These are phyloP conservation scores for Capsicum pubescens DNA, from an alignment of 257 asterid species.

Conservation along the genomic window DNA sequence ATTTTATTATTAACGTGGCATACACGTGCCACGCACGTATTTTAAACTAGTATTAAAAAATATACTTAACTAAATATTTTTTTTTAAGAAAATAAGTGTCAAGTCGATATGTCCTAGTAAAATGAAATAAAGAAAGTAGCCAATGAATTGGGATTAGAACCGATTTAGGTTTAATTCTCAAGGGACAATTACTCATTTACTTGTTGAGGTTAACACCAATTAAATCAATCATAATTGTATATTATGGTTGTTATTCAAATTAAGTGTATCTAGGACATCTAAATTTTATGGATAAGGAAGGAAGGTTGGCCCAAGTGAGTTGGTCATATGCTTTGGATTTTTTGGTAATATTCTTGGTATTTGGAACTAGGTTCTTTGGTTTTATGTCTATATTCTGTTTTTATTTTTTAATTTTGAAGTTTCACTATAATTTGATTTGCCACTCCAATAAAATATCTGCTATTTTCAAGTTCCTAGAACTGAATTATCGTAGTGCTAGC, in stretches of 20 bases:
- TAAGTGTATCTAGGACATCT: neutral
- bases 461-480: neutral
- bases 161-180: too few relatives aligned
- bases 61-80: too few relatives aligned
- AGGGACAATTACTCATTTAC: too few relatives aligned
- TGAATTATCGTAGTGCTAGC: neutral
- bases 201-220: neutral
- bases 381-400: neutral
- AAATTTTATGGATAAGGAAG: neutral
- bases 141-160: too few relatives aligned
- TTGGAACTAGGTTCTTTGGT: neutral
- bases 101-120: too few relatives aligned
- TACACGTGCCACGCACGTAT: too few relatives aligned
- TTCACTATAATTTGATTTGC: neutral
- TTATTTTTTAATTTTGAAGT: neutral
- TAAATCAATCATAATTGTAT: neutral
- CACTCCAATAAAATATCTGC: neutral
- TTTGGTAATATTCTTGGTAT: neutral
- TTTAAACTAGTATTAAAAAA: too few relatives aligned
- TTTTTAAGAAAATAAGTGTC: too few relatives aligned
- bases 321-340: neutral
- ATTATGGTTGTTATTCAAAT: neutral
- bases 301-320: neutral
- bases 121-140: too few relatives aligned
- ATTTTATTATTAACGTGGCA: too few relatives aligned